Evolutionary conservation across 73 alveolate species (phyloP), one percentile per base, ranked within the genome.

Genomic region (Diophrys appendiculata): DNA sequence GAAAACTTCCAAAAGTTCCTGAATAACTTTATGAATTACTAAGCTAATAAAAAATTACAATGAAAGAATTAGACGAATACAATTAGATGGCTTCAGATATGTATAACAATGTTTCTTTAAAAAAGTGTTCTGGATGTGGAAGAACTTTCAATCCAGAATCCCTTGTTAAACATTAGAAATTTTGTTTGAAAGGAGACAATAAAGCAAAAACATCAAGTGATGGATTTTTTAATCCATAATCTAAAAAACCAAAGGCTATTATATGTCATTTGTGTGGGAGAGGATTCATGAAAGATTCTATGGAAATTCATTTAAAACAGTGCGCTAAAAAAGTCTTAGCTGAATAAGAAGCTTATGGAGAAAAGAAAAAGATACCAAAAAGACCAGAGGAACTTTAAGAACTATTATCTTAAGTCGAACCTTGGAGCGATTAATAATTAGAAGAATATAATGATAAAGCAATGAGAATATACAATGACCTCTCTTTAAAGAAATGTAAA

Each of bases 81-180:
- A n/a, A n/a, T n/a, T n/a, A n/a, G n/a, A n/a, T n/a, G n/a, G n/a
- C n/a, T n/a, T n/a, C n/a, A n/a, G n/a, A n/a, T n/a, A n/a, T n/a
- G n/a, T n/a, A n/a, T n/a, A n/a, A n/a, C n/a, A n/a, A n/a, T n/a
- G n/a, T n/a, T n/a, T n/a, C 68, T 33, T 33, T 70, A 34, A 70
- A 33, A 0, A 29, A 29, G n/a, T 96, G 99, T 72, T 91, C 91
- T 54, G 87, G 91, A 71, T 94, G 99, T 79, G 93, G 87, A 26
- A 89, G 99, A 75, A 96, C 99, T 0, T 95, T 95, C 81, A 78
- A 86, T 52, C 96, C 97, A 26, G 98, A 92, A 77, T 83, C 96
- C 68, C 73, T 95, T 14, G 78, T 72, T 5, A 90, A 78, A 13
- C 99, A 54, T 82, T 0, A 78, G 88, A 5, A 70, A 24, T 70